These are phyloP conservation scores for Cutaneotrichosporon curvatum DNA, from an alignment of 1,284 basidiomycete species.

Conservation along the genomic window DNA sequence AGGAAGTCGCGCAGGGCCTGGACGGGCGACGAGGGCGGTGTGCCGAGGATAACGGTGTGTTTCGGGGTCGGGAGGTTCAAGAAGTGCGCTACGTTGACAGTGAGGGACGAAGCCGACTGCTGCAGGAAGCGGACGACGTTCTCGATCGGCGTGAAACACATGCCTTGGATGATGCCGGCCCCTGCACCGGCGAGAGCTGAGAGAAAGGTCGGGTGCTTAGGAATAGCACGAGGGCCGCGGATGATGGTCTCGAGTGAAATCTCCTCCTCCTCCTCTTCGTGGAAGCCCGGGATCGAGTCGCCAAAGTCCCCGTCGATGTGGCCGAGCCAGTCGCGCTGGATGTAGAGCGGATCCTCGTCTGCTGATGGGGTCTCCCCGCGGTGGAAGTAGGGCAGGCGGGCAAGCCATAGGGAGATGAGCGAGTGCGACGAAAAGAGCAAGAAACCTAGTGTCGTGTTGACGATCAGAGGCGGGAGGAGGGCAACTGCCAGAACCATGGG, in stretches of 20 bases:
- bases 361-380: slow-evolving; percentile 8
- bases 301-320: slow-evolving; percentile 17
- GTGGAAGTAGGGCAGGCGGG: slow-evolving; percentile 38
- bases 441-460: slow-evolving; percentile 44
- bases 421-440: slow-evolving; percentile 45
- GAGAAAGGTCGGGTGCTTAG: slow-evolving; percentile 41
- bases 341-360: slow-evolving; percentile 5
- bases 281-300: neutral
- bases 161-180: slow-evolving; percentile 41
- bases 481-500: slow-evolving; percentile 27
- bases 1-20: slow-evolving; percentile 34
- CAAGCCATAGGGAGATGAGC: slow-evolving; percentile 37
- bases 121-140: slow-evolving; percentile 41
- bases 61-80: slow-evolving; percentile 20
- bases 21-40: slow-evolving; percentile 22
- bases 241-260: slow-evolving; percentile 38
- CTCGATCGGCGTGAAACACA: slow-evolving; percentile 44
- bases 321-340: slow-evolving; percentile 12
- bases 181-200: slow-evolving; percentile 40
- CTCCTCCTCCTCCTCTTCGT: slow-evolving; percentile 24
- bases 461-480: slow-evolving; percentile 39
- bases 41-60: slow-evolving; percentile 1
- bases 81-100: slow-evolving; percentile 17
- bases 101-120: slow-evolving; percentile 27
- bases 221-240: slow-evolving; percentile 34